Percentiles rank a stretch among this genome's conserved stretches.
Conservation (phyloP, 371 early-diverging fungal genomes). For the Rhizopus sp. region DNA sequence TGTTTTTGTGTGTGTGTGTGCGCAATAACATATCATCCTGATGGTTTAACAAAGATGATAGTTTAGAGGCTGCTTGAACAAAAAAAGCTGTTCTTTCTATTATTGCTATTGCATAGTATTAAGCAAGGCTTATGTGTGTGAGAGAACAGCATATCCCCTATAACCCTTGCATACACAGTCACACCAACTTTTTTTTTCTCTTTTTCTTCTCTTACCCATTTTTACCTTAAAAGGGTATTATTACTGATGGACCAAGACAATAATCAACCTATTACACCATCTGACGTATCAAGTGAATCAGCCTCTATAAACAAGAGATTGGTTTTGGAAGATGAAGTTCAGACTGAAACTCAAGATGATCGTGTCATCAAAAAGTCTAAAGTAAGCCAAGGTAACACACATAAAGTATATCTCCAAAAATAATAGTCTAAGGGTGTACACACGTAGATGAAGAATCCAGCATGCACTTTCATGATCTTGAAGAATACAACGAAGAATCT, state of each 20-base stretch:
- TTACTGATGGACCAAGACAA: background rate
- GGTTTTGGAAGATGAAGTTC: background rate
- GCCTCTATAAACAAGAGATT: background rate
- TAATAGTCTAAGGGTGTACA: background rate
- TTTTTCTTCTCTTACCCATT: background rate
- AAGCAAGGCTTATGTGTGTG: too few relatives aligned
- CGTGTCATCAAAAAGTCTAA: conserved; percentile 12
- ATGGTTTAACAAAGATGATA: too few relatives aligned
- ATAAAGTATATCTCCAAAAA: background rate
- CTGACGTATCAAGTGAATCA: background rate
- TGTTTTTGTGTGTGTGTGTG: too few relatives aligned
- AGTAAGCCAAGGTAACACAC: conserved; percentile 9
- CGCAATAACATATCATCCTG: too few relatives aligned
- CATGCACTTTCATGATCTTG: conserved; percentile 25
- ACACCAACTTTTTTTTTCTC: background rate
- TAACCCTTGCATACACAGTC: background rate
- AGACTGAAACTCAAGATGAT: background rate
- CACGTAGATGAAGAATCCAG: background rate
- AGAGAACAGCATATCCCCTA: background rate
- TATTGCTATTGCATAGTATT: too few relatives aligned
- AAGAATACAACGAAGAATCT: conserved; percentile 49
- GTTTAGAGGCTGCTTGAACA: too few relatives aligned
- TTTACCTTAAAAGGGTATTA: background rate
- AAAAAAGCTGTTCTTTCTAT: too few relatives aligned
- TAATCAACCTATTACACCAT: conserved; percentile 14